Conservation (phyloP, 306 rosid genomes). For the Albizia julibrissin region DNA sequence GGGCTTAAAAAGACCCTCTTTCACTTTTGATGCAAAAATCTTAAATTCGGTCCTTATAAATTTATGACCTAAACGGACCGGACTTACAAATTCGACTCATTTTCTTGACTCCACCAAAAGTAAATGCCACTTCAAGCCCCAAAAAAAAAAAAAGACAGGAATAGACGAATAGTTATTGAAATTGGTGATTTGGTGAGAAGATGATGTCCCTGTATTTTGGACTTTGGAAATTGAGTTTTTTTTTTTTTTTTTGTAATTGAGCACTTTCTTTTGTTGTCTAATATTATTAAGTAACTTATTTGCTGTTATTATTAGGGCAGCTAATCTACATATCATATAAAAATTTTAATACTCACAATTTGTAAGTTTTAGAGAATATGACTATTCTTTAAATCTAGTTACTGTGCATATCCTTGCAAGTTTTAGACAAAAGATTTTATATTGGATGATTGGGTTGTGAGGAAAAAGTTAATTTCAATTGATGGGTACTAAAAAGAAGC, state of each 20-base stretch:
- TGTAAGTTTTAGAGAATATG: not conserved
- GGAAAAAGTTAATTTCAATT: conserved; percentile 22
- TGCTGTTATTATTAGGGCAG: not conserved
- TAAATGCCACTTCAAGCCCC: not conserved
- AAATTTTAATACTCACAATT: too few species aligned
- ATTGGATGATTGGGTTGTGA: conserved; percentile 19
- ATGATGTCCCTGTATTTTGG: not conserved
- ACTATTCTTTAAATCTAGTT: not conserved
- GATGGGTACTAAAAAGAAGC: not conserved
- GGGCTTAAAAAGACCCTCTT: too few species aligned
- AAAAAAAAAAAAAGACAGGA: not conserved
- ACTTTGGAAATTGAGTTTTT: too few species aligned
- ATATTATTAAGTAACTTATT: not conserved
- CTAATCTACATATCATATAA: too few species aligned
- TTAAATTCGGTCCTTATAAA: too few species aligned
- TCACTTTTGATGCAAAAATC: too few species aligned
- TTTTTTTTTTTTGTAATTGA: not conserved
- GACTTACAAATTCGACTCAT: too few species aligned
- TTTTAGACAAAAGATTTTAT: not conserved
- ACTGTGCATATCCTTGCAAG: not conserved
- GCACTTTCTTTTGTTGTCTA: too few species aligned
- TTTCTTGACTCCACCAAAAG: too few species aligned
- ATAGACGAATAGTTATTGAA: not conserved
- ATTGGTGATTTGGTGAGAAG: not conserved
- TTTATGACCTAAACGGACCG: too few species aligned